Evolutionary conservation across 2,329 filamentous ascomycete genomes (phyloP).

Genomic region (Neonectria ditissima): DNA sequence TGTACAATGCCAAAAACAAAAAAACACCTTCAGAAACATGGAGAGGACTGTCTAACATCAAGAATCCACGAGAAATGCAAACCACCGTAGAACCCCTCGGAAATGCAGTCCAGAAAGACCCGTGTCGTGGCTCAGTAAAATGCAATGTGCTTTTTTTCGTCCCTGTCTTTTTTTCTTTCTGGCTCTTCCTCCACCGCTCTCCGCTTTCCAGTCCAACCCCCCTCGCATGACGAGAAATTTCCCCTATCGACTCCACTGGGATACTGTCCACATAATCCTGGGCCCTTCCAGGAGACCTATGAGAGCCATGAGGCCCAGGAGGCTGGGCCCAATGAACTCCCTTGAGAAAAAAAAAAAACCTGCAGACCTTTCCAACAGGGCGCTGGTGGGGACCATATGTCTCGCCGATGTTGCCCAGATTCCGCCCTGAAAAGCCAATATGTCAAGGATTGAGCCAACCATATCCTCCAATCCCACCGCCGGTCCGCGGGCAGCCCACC

Average conservation of each 20-base stretch:
- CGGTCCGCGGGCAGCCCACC: slow-evolving; percentile 23
- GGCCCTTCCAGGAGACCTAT: slow-evolving; percentile 7
- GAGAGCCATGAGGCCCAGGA: slow-evolving; percentile 4
- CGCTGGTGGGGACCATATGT: slow-evolving; percentile 22
- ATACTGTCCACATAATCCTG: slow-evolving; percentile 5
- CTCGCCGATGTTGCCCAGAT: slow-evolving; percentile 31
- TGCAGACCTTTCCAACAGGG: slow-evolving; percentile 39
- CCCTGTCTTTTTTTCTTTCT: slow-evolving; percentile 36
- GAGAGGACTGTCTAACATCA: slow-evolving; percentile 41
- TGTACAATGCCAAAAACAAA: slow-evolving; percentile 37
- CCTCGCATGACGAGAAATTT: slow-evolving; percentile 5
- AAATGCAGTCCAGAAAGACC: slow-evolving; percentile 43
- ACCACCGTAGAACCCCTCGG: slow-evolving; percentile 42
- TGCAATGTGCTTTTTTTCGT: slow-evolving; percentile 44
- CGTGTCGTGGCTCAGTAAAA: slow-evolving; percentile 38
- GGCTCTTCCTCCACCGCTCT: slow-evolving; percentile 16
- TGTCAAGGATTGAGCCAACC: slow-evolving; percentile 28
- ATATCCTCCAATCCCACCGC: slow-evolving; percentile 17
- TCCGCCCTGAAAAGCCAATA: slow-evolving; percentile 37
- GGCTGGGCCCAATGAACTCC: slow-evolving; percentile 15
- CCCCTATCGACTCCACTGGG: slow-evolving; percentile 8
- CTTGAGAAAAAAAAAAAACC: slow-evolving; percentile 12
- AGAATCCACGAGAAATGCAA: slow-evolving; percentile 34
- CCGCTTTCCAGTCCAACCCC: background rate
- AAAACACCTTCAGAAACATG: slow-evolving; percentile 31